Base-by-base conservation (phyloP, 495 filamentous ascomycete genomes). In the Penicillium herquei region DNA sequence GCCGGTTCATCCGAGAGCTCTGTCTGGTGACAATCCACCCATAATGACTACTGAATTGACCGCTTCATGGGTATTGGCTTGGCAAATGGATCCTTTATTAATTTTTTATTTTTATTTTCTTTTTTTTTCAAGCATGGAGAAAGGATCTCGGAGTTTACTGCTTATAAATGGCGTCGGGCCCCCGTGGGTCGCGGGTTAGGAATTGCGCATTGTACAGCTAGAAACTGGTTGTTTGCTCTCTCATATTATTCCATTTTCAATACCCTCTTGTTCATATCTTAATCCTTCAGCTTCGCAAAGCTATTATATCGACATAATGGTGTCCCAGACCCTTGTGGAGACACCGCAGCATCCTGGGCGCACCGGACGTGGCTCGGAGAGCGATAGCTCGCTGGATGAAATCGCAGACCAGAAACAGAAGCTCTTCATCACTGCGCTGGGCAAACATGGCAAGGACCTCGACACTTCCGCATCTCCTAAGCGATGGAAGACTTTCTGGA, bases 401-500 rank as follows among this genome's bases (percentile, higher is more conserved):
- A 68, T 74, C 50, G 67, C 67, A 32, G 58, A 65, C 13, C 69
- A 70, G 61, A 74, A 76, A 60, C 65, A 70, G 41, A 74, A 70
- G 57, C 48, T 70, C 8, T 52, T 67, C 30, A 59, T 64, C 10
- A 39, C 53, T 0, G 40, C 59, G 18, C 58, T 63, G 46, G 57
- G 60, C 47, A 55, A 60, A 43, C 26, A 56, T 61, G 63, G 57
- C 49, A 64, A 65, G 17, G 67, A 70, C 39, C 40, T 74, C 26
- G 70, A 81, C 64, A 77, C 77, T 32, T 73, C 80, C 3, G 80
- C 75, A 16, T 78, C 76, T 8, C 74, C 81, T 7, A 81, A 81
- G 56, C 74, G 81, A 30, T 76, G 76, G 70, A 80, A 77, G 65
- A 80, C 72, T 13, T 81, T 84, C 57, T 71, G 80, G 67, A 70